Evolutionary conservation across 441 rosid species (phyloP), one percentile per base, ranked within the genome.

Genomic region (Mallotus repandus): DNA sequence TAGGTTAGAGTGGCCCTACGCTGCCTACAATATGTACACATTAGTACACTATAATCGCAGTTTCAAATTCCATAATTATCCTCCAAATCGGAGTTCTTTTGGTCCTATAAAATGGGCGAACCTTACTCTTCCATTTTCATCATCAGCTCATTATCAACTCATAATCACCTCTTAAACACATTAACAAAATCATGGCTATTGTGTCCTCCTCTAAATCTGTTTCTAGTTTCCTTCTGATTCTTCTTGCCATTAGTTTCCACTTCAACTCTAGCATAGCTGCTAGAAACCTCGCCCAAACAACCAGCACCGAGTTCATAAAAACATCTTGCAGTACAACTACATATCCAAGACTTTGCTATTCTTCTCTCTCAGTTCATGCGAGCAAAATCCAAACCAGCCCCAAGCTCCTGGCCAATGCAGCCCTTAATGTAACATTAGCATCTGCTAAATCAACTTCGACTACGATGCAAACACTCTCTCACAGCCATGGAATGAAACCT

Each of bases 301-400:
- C 32, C 61, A 80, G 58, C 84, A 83, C 83, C 3, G 84, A 84
- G 78, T 93, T 93, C 77, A 91, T 91, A 60, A 88, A 69, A 78
- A 83, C 87, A 55, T 87, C 89, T 15, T 93, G 97, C 70, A 77
- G 78, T n/a, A 77, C 77, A 74, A 90, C 97, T 56, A 82, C 71
- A 18, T 93, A 90, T 65, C 98, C 92, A 46, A 67, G 29, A 12
- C 97, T 91, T 5, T 93, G 98, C 74, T 85, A 78, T 64, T 52
- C 53, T 38, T 85, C 97, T 79, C 94, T 93, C 64, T 81, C 85
- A 0, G 73, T 67, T 48, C 91, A 85, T 4, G 88, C 97, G 4
- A 76, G 48, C 73, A 71, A 70, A 56, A 89, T 91, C 83, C 90
- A 86, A 72, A 84, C 81, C 38, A 91, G 90, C 86, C 96, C 94